Base-by-base conservation (phyloP, 1,284 basidiomycete species). In the Leccinum fuscescens region DNA sequence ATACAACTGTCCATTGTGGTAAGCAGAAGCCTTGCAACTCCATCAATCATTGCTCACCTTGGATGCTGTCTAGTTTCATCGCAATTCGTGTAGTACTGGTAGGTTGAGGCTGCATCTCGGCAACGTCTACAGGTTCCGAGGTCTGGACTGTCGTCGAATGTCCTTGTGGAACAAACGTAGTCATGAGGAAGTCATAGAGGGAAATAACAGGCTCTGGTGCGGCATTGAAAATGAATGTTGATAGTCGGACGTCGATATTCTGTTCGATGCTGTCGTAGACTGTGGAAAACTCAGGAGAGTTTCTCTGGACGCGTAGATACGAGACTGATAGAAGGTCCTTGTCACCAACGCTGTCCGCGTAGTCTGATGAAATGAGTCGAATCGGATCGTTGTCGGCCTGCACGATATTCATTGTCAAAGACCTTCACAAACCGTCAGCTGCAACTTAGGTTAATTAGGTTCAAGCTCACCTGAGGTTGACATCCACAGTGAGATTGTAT, bases 181-280 rank as follows among this genome's bases (percentile, higher is more conserved):
- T 92, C 91, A 99, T 97, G 76, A 99, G 89, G 79, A 98, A 98
- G 77, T 99, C 95, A 75, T 98, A 99, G 9, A 99, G 78, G 2
- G 89, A 84, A 46, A 99, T 79, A 52, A 99, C 90, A 17, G 96
- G 96, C 70, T 95, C 94, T 2, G 97, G 94, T 4, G 92, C 92
- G 1, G 93, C 88, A 62, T 89, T 87, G 75, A 99, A 88, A 64
- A 96, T 85, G 76, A 99, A 90, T 0, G 97, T 98, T 3, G 96
- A 97, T 50, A 99, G 81, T 67, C 89, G 88, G 62, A 96, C 86
- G 69, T 96, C 90, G 60, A 99, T 86, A 61, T 79, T 92, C 76
- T 98, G 93, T 69, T 98, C 92, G 57, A 96, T 88, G 14, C 92
- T 91, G 65, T 96, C 93, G 74, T 93, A 92, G 7, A 87, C 78